phyloP scores from a whole-genome alignment of 495 filamentous ascomycete genomes.

The Penicillium desertorum region DNA sequence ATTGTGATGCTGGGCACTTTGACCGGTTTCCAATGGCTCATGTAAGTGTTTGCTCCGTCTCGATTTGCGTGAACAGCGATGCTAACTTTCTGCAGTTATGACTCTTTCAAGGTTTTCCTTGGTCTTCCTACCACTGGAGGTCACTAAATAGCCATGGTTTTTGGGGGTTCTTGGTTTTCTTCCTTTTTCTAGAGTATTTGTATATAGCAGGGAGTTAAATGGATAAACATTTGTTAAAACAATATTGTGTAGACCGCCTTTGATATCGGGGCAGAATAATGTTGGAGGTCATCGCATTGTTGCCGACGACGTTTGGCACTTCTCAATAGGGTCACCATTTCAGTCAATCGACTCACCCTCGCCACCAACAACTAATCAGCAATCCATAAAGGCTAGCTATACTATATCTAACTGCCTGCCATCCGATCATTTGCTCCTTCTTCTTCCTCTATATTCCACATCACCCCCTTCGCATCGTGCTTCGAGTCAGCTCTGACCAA shows the following conservation, averaged over 20 bases:
- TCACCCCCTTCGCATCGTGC: constrained; percentile 9
- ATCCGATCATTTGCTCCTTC: background rate
- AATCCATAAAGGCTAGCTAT: background rate
- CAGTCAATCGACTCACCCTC: constrained; percentile 1
- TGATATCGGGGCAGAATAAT: constrained; percentile 32
- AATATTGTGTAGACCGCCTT: constrained; percentile 20
- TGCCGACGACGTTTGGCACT: background rate
- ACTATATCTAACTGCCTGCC: background rate
- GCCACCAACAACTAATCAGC: background rate
- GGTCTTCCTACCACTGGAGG: constrained; percentile 67
- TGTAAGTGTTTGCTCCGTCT: constrained; percentile 39
- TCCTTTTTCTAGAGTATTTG: background rate
- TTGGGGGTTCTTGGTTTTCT: background rate
- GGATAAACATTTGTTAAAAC: background rate
- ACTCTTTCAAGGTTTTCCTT: constrained; percentile 73
- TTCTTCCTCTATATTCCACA: background rate
- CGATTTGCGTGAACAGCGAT: background rate
- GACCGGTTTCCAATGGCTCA: constrained; percentile 75
- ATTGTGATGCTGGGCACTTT: constrained; percentile 65
- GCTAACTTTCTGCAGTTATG: constrained; percentile 48
- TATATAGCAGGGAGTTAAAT: constrained; percentile 9
- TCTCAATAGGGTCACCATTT: background rate
- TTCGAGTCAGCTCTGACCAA: background rate
- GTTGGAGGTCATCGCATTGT: constrained; percentile 12
- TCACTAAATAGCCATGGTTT: constrained; percentile 37